A percentile compares a stretch with the other conserved stretches of the same genome.
phyloP scores from a whole-genome alignment of 352 stramenopile genomes.

The Aphanomyces astaci region DNA sequence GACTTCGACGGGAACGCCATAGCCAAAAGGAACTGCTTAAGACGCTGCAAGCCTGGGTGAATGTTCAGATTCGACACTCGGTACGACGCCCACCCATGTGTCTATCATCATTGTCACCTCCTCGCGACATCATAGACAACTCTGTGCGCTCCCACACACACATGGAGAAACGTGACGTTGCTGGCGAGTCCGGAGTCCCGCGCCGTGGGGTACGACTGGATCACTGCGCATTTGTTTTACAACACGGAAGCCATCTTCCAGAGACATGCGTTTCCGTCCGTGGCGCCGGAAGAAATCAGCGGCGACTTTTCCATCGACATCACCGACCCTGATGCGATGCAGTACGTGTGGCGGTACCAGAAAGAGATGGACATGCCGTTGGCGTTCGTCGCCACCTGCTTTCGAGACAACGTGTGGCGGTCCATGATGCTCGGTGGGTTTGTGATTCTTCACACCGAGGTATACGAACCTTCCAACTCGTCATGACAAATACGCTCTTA shows the following conservation, averaged over 20 bases:
- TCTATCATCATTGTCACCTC: not conserved
- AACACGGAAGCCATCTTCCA: constrained; percentile 8
- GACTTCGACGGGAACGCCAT: not conserved
- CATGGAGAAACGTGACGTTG: constrained; percentile 10
- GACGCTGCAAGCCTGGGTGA: not conserved
- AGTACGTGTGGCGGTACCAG: constrained; percentile 23
- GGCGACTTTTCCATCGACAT: constrained; percentile 8
- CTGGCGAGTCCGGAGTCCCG: not conserved
- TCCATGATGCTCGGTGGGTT: constrained; percentile 7
- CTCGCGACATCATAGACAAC: not conserved
- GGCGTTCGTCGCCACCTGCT: not conserved
- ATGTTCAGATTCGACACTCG: not conserved
- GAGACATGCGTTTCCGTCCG: constrained; percentile 4
- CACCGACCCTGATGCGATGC: not conserved
- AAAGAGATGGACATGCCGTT: constrained; percentile 17
- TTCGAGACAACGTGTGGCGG: constrained; percentile 11
- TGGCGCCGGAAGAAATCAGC: not conserved
- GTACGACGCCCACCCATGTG: not conserved
- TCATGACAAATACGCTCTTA: too few species aligned
- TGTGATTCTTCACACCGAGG: constrained; percentile 9
- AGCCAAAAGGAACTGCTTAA: not conserved
- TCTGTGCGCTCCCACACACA: not conserved
- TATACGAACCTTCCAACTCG: too few species aligned
- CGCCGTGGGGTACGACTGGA: constrained; percentile 15
- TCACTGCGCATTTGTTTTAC: constrained; percentile 6